Evolutionary conservation across 2,329 filamentous ascomycete genomes (phyloP).

Genomic region (Aspergillus melleus): DNA sequence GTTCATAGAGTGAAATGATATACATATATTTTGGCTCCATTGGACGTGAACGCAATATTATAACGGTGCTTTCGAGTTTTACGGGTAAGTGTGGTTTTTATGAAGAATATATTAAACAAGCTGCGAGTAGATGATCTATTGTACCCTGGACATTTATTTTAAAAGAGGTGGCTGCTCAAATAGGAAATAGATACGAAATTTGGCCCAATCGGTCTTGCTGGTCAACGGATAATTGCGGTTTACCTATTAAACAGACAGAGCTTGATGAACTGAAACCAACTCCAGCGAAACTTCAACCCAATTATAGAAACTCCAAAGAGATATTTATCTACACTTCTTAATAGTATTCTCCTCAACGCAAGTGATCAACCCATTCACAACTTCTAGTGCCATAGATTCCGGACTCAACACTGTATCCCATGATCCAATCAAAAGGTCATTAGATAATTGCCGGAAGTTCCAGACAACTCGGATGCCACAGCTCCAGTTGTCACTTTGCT

Average conservation of each 20-base stretch:
- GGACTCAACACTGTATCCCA: constrained; percentile 18
- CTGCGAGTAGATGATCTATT: no score
- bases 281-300: neutral
- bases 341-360: constrained; percentile 15
- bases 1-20: no score
- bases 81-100: no score
- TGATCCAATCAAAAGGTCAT: constrained; percentile 17
- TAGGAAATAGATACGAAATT: no score
- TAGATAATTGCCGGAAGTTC: constrained; percentile 20
- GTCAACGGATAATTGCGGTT: no score
- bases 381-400: constrained; percentile 21
- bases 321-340: constrained; percentile 3
- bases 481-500: constrained; percentile 22
- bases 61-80: no score
- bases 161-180: no score
- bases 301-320: neutral
- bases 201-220: neutral
- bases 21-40: no score
- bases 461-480: constrained; percentile 22
- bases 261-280: neutral
- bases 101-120: no score
- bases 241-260: neutral
- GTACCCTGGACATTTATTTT: no score
- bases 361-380: constrained; percentile 19
- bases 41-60: no score